Evolutionary conservation across 2,329 filamentous ascomycete species (phyloP).

Genomic region (Penicillium sp.): DNA sequence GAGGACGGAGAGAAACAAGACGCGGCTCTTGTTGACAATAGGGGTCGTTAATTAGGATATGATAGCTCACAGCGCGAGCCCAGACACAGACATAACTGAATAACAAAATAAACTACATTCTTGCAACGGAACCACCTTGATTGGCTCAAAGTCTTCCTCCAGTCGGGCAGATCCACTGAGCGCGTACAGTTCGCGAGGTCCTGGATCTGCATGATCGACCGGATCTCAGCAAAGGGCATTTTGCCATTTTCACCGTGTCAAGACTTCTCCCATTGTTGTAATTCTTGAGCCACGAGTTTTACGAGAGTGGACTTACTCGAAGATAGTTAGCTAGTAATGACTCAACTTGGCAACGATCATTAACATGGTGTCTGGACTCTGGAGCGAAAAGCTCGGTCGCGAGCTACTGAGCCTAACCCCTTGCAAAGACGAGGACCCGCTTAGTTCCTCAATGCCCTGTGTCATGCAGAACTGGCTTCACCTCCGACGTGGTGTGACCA

Average conservation of each 20-base stretch:
- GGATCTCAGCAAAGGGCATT: not conserved
- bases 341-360: not conserved
- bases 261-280: no score
- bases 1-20: not conserved
- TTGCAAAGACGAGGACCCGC: not conserved
- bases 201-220: slow-evolving; percentile 25
- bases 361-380: not conserved
- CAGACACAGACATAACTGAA: slow-evolving; percentile 8
- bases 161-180: slow-evolving; percentile 15
- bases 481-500: not conserved
- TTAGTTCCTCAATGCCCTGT: not conserved
- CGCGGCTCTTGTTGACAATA: not conserved
- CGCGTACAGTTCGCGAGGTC: slow-evolving; percentile 5
- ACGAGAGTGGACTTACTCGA: no score
- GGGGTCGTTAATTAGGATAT: not conserved
- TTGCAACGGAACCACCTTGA: slow-evolving; percentile 14
- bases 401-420: not conserved
- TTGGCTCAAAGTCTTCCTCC: slow-evolving; percentile 16
- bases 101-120: slow-evolving; percentile 21
- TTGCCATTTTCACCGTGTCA: not conserved
- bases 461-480: no score
- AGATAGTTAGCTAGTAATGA: not conserved
- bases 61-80: not conserved
- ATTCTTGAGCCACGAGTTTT: no score
- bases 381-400: not conserved